Evolutionary conservation across 768 basidiomycete genomes (phyloP).

Genomic region (Lentinus tigrinus): DNA sequence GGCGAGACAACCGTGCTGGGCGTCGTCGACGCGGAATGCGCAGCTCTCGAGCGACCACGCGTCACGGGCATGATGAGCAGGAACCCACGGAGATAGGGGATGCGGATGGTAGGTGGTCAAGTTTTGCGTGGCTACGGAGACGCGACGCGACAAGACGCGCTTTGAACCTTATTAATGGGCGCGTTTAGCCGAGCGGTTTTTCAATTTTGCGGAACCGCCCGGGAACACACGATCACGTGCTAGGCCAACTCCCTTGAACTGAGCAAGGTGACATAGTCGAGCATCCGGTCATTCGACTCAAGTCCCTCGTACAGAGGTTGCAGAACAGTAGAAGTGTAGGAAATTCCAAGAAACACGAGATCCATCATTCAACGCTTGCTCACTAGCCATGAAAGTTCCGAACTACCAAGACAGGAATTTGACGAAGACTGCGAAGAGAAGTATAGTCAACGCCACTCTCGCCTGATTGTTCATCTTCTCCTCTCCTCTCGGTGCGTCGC

Average conservation of each 20-base stretch:
- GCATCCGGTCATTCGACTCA: no score
- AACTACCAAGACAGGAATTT: not conserved
- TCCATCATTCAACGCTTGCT: no score
- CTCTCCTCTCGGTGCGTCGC: slow-evolving; percentile 40
- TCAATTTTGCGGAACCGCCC: not conserved
- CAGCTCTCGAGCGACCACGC: slow-evolving; percentile 24
- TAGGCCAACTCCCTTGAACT: not conserved
- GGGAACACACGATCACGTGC: not conserved
- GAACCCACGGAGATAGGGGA: not conserved
- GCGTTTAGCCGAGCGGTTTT: slow-evolving; percentile 14
- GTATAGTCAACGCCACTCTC: slow-evolving; percentile 21
- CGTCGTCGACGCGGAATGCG: slow-evolving; percentile 33
- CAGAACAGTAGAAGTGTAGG: no score
- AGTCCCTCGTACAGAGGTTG: no score
- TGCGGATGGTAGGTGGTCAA: not conserved
- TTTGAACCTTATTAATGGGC: slow-evolving; percentile 29
- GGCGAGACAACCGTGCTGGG: slow-evolving; percentile 49
- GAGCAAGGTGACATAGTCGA: not conserved
- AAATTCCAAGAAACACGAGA: no score
- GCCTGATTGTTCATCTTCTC: slow-evolving; percentile 43
- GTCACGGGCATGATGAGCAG: slow-evolving; percentile 18
- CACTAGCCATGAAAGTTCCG: no score
- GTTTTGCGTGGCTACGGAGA: slow-evolving; percentile 17
- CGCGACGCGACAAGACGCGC: slow-evolving; percentile 24
- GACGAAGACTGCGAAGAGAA: not conserved